Percentiles rank a stretch among this genome's conserved stretches.
Conservation (phyloP, 371 early-diverging fungal genomes). For the Syncephalastrum monosporum region DNA sequence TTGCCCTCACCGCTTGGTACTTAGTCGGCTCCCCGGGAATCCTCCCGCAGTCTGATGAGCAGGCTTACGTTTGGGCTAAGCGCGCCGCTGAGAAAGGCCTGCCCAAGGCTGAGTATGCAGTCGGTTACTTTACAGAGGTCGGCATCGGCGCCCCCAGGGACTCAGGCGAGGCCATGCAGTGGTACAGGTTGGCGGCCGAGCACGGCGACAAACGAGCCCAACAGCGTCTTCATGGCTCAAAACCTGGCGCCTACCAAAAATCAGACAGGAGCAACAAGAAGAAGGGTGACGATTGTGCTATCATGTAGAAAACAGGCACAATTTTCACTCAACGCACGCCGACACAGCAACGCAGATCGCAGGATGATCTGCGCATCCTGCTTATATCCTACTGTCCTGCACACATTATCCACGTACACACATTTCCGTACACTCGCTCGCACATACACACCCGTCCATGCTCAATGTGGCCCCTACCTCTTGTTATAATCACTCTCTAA, state of each 20-base stretch:
- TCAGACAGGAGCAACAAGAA: constrained; percentile 27
- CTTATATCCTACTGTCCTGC: too few relatives aligned
- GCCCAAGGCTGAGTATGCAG: constrained; percentile 87
- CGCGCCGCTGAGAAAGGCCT: constrained; percentile 84
- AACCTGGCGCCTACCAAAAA: constrained; percentile 14
- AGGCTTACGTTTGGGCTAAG: constrained; percentile 87
- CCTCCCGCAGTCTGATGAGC: constrained; percentile 79
- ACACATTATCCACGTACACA: too few relatives aligned
- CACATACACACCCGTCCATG: too few relatives aligned
- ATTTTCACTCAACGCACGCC: background rate
- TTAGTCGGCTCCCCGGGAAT: constrained; percentile 80
- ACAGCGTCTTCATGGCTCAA: constrained; percentile 55
- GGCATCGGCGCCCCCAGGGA: constrained; percentile 77
- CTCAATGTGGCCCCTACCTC: too few relatives aligned
- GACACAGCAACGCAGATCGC: too few relatives aligned
- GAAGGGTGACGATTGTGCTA: constrained; percentile 45
- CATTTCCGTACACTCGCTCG: too few relatives aligned
- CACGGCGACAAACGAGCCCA: constrained; percentile 83
- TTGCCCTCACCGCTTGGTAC: constrained; percentile 91
- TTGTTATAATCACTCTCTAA: too few relatives aligned
- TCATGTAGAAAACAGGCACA: constrained; percentile 34
- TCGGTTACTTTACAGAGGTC: constrained; percentile 84
- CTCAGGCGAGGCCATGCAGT: constrained; percentile 67
- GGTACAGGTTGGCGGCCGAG: constrained; percentile 82
- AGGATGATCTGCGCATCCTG: too few relatives aligned